Percentiles rank a stretch among this genome's conserved stretches.
phyloP scores from a whole-genome alignment of 352 stramenopile species.

The Phytopythium delawarense region DNA sequence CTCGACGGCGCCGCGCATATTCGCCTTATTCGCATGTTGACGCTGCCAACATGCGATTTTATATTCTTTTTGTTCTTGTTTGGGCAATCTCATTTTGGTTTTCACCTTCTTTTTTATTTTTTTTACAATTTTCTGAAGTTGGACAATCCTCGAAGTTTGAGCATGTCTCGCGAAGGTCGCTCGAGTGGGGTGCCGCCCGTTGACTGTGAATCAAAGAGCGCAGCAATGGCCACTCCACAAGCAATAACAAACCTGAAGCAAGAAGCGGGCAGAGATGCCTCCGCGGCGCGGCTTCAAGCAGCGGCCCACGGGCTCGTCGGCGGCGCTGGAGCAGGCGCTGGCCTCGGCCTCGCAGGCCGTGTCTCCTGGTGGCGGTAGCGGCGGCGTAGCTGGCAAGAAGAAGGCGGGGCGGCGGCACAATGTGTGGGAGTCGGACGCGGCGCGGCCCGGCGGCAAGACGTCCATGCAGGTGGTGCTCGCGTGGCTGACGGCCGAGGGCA shows the following conservation, averaged over 20 bases:
- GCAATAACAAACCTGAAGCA: too few species aligned
- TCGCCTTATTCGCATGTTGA: too few species aligned
- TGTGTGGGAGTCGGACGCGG: conserved; percentile 22
- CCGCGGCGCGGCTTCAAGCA: not conserved
- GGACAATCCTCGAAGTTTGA: not conserved
- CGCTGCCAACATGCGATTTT: not conserved
- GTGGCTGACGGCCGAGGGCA: conserved; percentile 25
- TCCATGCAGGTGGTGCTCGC: conserved; percentile 29
- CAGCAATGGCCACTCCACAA: not conserved
- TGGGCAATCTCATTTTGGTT: not conserved
- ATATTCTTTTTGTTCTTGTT: conserved; percentile 3
- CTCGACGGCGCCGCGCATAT: too few species aligned
- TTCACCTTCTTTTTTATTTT: not conserved
- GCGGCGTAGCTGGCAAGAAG: not conserved
- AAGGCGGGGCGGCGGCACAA: not conserved
- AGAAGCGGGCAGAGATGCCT: not conserved
- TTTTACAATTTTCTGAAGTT: not conserved
- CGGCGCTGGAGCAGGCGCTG: conserved; percentile 7
- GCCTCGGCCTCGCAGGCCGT: not conserved
- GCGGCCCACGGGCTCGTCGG: not conserved
- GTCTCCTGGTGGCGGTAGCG: not conserved
- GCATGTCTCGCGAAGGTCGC: not conserved
- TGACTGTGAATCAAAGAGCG: not conserved
- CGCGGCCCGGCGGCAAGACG: conserved; percentile 6
- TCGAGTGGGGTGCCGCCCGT: not conserved